These are phyloP conservation scores for Aspergillus tubingensis DNA, from an alignment of 2,329 filamentous ascomycete species.

Conservation along the genomic window DNA sequence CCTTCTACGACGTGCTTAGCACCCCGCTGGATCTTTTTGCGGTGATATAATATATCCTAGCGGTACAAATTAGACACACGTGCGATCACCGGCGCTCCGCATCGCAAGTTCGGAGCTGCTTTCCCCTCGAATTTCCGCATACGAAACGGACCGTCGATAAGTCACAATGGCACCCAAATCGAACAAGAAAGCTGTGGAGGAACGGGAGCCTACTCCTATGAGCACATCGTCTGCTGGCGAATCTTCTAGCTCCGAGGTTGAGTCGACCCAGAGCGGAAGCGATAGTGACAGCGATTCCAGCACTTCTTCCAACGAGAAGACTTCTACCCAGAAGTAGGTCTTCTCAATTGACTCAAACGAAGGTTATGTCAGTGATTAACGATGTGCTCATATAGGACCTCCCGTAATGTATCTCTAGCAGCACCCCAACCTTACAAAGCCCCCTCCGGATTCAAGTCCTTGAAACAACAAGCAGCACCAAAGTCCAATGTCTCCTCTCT, in stretches of 20 bases:
- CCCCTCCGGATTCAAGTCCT: constrained; percentile 45
- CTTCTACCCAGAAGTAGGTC: not conserved
- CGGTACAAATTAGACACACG: not conserved
- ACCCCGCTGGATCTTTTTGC: not conserved
- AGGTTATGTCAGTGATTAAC: not conserved
- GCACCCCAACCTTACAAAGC: constrained; percentile 43
- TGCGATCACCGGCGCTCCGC: constrained; percentile 8
- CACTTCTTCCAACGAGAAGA: not conserved
- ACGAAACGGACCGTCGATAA: not conserved
- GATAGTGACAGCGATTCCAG: constrained; percentile 19
- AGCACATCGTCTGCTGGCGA: constrained; percentile 17
- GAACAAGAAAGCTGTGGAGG: constrained; percentile 24
- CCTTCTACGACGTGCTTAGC: not conserved
- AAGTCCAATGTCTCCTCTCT: constrained; percentile 36
- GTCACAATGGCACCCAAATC: constrained; percentile 28
- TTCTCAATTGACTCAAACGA: not conserved
- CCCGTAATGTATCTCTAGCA: constrained; percentile 23
- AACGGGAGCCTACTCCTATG: constrained; percentile 17
- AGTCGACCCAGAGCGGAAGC: constrained; percentile 14
- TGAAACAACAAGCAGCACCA: constrained; percentile 35
- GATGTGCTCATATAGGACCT: not conserved
- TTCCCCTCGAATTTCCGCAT: not conserved
- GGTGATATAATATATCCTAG: not conserved
- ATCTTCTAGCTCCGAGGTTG: constrained; percentile 11
- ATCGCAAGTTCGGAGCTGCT: constrained; percentile 10